Base-by-base conservation (phyloP, 2,329 filamentous ascomycete genomes). In the Ophiostoma tasmaniense region DNA sequence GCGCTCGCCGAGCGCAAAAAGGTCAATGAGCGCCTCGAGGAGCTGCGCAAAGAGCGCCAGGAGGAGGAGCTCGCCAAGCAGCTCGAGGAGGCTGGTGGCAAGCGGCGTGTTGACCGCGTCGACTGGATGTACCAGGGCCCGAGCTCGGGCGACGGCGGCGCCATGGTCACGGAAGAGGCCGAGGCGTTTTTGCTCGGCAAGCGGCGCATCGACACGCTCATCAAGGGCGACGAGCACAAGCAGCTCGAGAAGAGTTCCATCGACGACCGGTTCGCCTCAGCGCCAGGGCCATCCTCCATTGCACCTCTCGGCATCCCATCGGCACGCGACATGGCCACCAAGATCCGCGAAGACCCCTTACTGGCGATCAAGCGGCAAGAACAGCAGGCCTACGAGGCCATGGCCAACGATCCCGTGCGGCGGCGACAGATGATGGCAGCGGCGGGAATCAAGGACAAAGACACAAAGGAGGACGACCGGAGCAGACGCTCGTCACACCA, bases 111-210 rank as follows among this genome's bases (percentile, higher is more conserved):
- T 37, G 89, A 94, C 74, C 88, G 93, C 45, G 94, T 99, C 33
- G 95, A 98, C 75, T 99, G 95, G 92, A 97, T 99, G 92, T 99
- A 99, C 79, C 88, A 90, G 74, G 94, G 94, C 1, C 93, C 95
- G n/a, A 33, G 61, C 8, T 90, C 89, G 66, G 83, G 86, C 75
- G 91, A 92, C 45, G 89, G 91, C 75, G 82, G 83, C n/a, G 90
- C 90, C 37, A 72, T 73, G 73, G 91, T 87, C 52, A 87, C 85
- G 4, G 94, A 97, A 78, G 95, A 98, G 79, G 93, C 92, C 80
- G 95, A 99, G 76, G 92, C 91, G 3, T 99, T 96, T 77, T 80
- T 99, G 1, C 83, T 99, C 17, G 95, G 95, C 67, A 98, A 97
- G 82, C 85, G 95, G 70, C 86, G 93, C 70, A 94, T 99, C 77